Percentiles rank a stretch among this genome's conserved stretches.
These are phyloP conservation scores for Volvox africanus DNA, from an alignment of 139 green algal genomes.

Conservation along the genomic window DNA sequence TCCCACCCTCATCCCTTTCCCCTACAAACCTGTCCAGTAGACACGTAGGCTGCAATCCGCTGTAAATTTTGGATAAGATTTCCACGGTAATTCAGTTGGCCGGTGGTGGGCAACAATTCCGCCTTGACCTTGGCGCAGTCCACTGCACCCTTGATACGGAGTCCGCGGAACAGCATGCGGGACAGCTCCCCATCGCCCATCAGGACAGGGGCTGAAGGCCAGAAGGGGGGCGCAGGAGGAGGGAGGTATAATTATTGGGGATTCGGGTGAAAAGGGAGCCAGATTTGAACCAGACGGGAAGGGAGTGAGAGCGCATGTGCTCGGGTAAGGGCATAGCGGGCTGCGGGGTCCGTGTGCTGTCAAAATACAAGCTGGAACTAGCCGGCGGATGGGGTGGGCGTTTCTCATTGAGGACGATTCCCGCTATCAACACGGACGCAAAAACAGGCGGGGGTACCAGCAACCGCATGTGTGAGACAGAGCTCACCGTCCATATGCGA, in stretches of 20 bases:
- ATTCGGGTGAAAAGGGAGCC: no score
- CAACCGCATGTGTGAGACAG: no score
- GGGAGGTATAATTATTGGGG: background rate
- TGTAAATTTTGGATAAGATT: background rate
- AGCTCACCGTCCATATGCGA: background rate
- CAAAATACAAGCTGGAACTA: no score
- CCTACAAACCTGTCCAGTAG: slow-evolving; percentile 16
- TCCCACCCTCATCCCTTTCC: background rate
- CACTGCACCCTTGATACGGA: slow-evolving; percentile 13
- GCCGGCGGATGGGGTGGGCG: no score
- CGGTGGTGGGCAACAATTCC: slow-evolving; percentile 26
- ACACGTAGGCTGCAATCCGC: slow-evolving; percentile 18
- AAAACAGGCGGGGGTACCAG: no score
- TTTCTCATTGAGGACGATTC: no score
- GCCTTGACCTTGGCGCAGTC: background rate
- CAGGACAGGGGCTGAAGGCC: background rate
- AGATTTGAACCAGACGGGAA: no score
- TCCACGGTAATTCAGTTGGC: slow-evolving; percentile 3
- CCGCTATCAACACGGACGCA: no score
- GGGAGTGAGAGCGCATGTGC: no score
- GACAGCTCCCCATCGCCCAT: slow-evolving; percentile 12
- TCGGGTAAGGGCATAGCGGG: no score
- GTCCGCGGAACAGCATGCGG: slow-evolving; percentile 29
- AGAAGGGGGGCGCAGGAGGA: background rate
- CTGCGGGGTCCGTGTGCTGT: no score